Evolutionary conservation across 2,329 filamentous ascomycete genomes (phyloP).

Genomic region (Verticillium tricorpus): DNA sequence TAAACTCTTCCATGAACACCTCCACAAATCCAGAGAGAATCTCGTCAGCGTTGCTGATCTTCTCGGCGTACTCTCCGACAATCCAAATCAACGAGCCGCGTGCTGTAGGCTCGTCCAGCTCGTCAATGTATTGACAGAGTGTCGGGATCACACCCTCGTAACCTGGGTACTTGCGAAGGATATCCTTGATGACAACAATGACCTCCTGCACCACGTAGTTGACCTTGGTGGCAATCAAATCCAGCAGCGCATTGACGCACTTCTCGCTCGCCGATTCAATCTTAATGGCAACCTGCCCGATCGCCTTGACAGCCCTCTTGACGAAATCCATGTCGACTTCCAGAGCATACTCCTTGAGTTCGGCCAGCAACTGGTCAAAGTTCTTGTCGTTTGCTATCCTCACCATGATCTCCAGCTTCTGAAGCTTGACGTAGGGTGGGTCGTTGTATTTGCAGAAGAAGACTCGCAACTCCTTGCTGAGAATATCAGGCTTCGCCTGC

Average conservation of each 20-base stretch:
- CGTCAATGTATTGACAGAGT: conserved; percentile 93
- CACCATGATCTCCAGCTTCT: conserved; percentile 99
- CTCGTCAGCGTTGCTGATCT: conserved; percentile 97
- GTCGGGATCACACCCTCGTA: conserved; percentile 98
- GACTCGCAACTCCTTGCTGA: conserved; percentile 94
- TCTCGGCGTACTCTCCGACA: conserved; percentile 97
- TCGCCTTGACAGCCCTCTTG: conserved; percentile 87
- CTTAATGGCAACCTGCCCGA: conserved; percentile 97
- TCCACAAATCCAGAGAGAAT: conserved; percentile 91
- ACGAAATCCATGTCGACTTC: conserved; percentile 99
- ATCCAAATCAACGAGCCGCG: conserved; percentile 96
- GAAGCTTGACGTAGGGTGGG: conserved; percentile 92
- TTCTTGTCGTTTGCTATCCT: conserved; percentile 97
- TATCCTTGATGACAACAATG: conserved; percentile 98
- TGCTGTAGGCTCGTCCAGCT: conserved; percentile 90
- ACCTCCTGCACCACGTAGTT: conserved; percentile 99
- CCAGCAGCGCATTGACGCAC: conserved; percentile 88
- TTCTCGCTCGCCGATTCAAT: conserved; percentile 93
- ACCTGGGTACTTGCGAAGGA: conserved; percentile 93
- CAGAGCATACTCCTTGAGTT: conserved; percentile 94
- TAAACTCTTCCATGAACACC: conserved; percentile 92
- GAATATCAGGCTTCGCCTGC: conserved; percentile 92
- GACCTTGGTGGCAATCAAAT: conserved; percentile 94
- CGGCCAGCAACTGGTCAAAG: conserved; percentile 87
- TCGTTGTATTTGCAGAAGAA: conserved; percentile 99